phyloP scores from a whole-genome alignment of 2,329 filamentous ascomycete species.

The Phialophora chinensis region DNA sequence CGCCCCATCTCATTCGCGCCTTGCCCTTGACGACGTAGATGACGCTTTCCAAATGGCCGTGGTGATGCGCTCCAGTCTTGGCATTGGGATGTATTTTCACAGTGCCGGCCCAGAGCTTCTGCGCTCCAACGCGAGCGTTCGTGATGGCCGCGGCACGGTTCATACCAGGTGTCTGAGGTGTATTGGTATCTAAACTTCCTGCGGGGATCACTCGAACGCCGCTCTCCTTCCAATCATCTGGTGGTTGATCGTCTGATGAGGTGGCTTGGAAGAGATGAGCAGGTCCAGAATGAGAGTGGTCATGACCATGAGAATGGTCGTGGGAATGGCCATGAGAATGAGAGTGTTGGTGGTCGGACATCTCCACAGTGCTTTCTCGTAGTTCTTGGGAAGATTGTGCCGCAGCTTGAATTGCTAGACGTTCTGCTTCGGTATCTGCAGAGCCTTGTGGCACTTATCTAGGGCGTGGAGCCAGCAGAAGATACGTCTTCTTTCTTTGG shows the following conservation, averaged over 20 bases:
- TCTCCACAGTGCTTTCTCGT: conserved; percentile 7
- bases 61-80: conserved; percentile 55
- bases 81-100: conserved; percentile 52
- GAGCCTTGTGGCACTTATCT: not conserved
- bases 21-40: conserved; percentile 55
- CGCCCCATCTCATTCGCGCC: conserved; percentile 55
- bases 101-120: conserved; percentile 55
- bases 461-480: not conserved
- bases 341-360: conserved; percentile 16
- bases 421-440: not conserved
- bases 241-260: conserved; percentile 31
- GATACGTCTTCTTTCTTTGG: not conserved
- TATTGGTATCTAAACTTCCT: conserved; percentile 51
- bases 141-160: conserved; percentile 53
- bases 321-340: conserved; percentile 26
- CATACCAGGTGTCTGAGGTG: conserved; percentile 53
- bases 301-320: conserved; percentile 25
- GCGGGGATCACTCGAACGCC: conserved; percentile 53
- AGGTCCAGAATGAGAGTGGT: conserved; percentile 25
- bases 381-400: not conserved
- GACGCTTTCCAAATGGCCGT: conserved; percentile 54
- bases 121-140: conserved; percentile 51
- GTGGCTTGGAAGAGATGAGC: conserved; percentile 34
- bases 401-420: not conserved
- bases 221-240: conserved; percentile 47